phyloP scores from a whole-genome alignment of 768 basidiomycete genomes.

The Lactifluus piperatus region DNA sequence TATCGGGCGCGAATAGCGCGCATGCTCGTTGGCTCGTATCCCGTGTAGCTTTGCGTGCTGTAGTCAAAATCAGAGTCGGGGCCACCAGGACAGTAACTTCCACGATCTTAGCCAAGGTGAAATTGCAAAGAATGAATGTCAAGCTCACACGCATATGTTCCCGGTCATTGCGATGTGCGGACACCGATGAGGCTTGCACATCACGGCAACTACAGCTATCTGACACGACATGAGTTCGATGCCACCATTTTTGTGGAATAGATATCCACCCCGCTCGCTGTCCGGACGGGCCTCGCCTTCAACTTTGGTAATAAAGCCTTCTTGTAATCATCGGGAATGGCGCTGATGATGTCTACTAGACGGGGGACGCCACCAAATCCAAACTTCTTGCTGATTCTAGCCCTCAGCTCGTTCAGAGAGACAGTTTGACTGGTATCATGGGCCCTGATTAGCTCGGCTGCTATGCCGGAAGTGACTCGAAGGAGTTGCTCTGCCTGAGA shows the following conservation, averaged over 20 bases:
- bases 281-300: conserved; percentile 88
- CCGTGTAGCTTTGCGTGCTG: conserved; percentile 93
- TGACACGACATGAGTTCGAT: conserved; percentile 24
- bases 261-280: conserved; percentile 85
- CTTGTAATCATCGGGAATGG: conserved; percentile 96
- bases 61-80: conserved; percentile 99
- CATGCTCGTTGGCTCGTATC: conserved; percentile 98
- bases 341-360: conserved; percentile 95
- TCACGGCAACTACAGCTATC: conserved; percentile 99
- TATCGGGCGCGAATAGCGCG: conserved; percentile 93
- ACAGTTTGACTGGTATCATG: conserved; percentile 70
- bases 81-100: conserved; percentile 93
- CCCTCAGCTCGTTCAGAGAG: conserved; percentile 81
- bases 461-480: conserved; percentile 89
- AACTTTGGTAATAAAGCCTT: conserved; percentile 84
- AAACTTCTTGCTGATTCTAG: conserved; percentile 85
- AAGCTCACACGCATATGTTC: conserved; percentile 91
- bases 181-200: conserved; percentile 99
- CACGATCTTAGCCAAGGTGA: background rate
- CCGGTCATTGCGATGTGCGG: conserved; percentile 99
- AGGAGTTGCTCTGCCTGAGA: conserved; percentile 89
- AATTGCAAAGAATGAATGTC: background rate
- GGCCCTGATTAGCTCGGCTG: conserved; percentile 84
- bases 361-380: conserved; percentile 81
- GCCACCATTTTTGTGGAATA: background rate